Evolutionary conservation across 306 rosid genomes (phyloP), one percentile per base, ranked within the genome.

Genomic region (Cercis canadensis): DNA sequence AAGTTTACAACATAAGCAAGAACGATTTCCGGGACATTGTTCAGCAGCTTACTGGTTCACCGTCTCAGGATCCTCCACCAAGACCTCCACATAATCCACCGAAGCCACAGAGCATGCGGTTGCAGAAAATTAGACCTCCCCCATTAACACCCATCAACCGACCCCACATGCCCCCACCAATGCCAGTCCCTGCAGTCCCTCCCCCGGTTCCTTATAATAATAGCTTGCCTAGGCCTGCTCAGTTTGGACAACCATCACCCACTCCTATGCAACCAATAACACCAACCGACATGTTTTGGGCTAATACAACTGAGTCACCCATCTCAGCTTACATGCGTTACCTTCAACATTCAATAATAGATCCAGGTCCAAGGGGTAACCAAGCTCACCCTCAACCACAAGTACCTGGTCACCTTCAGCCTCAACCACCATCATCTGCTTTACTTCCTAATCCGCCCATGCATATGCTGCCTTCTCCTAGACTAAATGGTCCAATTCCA

Each of bases 21-120:
- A 90, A 90, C 34, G 98, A 93, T 50, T 93, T 93, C 54, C 72
- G 98, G 57, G 92, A 88, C 69, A 86, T 93, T 67, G 98, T 93
- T 72, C 98, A 93, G 87, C 87, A 87, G 89, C 92, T 93, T 45
- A 93, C 98, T 59, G 98, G 98, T 51, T 93, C 98, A 0, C 97
- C 97, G 3, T 90, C 97, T 0, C 94, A 86, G 71, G 97, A 93
- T 12, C 90, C 86, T 58, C 78, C 77, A 56, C 89, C 96, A 5
- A 87, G 88, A 75, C 97, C 98, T 61, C 86, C 85, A 11, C 86
- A 86, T 43, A 86, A 87, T 74, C 87, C 80, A 7, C 88, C 96
- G 4, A 93, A 86, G 64, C 94, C 97, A 10, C 98, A 90, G 78
- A 93, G 96, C 53, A 71, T 82, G 86, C 75, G 98, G 29, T 52